Conservation (phyloP, 139 green algal genomes). For the Auxenochlorella pyrenoidosa region DNA sequence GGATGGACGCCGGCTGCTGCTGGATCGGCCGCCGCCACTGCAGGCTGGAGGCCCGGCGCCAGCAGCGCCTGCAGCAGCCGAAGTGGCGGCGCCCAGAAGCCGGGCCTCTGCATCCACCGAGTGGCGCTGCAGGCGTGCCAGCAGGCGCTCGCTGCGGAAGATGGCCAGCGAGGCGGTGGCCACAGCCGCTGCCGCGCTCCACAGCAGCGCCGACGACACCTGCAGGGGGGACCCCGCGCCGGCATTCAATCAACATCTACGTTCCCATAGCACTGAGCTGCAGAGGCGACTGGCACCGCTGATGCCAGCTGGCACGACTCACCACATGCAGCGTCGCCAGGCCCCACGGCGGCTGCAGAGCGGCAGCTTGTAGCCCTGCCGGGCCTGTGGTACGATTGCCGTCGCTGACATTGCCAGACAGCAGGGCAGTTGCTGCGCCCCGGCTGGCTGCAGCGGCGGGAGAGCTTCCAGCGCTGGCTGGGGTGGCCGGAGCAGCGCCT, state of each 20-base stretch:
- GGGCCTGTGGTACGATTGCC: not conserved
- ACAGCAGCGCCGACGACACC: not conserved
- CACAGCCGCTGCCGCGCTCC: not conserved
- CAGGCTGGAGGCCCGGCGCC: no score
- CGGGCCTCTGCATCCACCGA: not conserved
- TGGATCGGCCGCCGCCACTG: not conserved
- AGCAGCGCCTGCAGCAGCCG: not conserved
- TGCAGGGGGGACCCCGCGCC: not conserved
- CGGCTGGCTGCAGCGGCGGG: no score
- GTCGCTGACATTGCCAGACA: not conserved
- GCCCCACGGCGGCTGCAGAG: not conserved
- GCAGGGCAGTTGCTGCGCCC: not conserved
- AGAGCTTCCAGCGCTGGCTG: not conserved
- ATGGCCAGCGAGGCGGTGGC: not conserved
- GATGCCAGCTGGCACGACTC: not conserved
- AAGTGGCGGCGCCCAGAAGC: no score
- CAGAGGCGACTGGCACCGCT: no score
- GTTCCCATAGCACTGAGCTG: no score
- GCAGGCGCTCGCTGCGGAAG: constrained; percentile 9
- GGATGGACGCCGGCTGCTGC: not conserved
- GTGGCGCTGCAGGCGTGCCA: constrained; percentile 10
- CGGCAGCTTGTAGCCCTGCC: not conserved
- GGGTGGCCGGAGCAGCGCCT: not conserved
- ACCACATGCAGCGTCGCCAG: not conserved
- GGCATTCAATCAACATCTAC: no score